Base-by-base conservation (phyloP, 2,329 filamentous ascomycete genomes). In the Ophiostoma sp. region DNA sequence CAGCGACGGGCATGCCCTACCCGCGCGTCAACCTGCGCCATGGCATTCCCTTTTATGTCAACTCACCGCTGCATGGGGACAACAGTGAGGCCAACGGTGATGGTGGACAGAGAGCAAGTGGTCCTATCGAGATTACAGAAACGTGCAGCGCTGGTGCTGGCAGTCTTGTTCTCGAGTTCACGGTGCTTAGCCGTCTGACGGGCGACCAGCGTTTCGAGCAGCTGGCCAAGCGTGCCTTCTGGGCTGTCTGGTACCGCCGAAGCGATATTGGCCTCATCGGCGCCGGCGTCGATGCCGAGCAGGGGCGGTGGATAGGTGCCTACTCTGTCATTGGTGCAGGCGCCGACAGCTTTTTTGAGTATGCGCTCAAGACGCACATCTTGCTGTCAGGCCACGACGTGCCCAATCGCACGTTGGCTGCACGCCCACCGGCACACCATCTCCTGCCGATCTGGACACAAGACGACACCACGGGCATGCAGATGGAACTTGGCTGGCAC, bases 281-380 rank as follows among this genome's bases (percentile, higher is more conserved):
- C 8, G 92, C 94, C 73, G 95, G 95, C 2, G 94, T 99, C 75
- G 95, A 85, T 82, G 93, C 94, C 1, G 95, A 98, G 80, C 92
- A 90, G 36, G 96, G 95, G 0, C 87, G 92, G 77, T 99, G 96
- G 96, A 91, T 96, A 45, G 92, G 92, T 9, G 88, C 93, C 1
- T 95, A 93, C 80, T 91, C 95, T n/a, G 95, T 96, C 39, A 97
- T 99, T 77, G 96, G 96, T 69, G 96, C 96, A 8, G 96, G 96
- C 52, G 94, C 97, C 79, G 96, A 99, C 83, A 98, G 95, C 82
- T 99, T 99, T 83, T 98, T 97, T 79, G 96, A 99, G 83, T 99
- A 99, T 82, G 95, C 96, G 3, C 87, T 98, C 78, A 99, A 99
- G 82, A 94, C 94, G 22, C 91, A 97, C 79, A 93, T 99, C 74